Conservation (phyloP, 495 filamentous ascomycete species). For the Trichoderma virens region DNA sequence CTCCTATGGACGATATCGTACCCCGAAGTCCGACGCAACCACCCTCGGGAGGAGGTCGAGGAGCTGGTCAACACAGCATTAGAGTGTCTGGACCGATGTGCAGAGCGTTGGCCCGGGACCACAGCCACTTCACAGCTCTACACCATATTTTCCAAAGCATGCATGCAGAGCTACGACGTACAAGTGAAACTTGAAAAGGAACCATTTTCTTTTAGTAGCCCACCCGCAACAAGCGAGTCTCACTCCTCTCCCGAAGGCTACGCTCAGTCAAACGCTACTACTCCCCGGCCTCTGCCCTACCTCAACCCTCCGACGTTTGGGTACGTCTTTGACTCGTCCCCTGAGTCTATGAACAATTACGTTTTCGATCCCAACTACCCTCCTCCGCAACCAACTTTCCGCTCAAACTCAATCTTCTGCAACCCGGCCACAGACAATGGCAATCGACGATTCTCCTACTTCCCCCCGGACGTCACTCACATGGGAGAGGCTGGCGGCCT, state of each 20-base stretch:
- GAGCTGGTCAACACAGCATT: slow-evolving; percentile 60
- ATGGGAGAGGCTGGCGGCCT: slow-evolving; percentile 19
- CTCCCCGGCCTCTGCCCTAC: slow-evolving; percentile 5
- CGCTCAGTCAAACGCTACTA: slow-evolving; percentile 18
- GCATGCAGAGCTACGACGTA: slow-evolving; percentile 69
- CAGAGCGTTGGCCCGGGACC: slow-evolving; percentile 83
- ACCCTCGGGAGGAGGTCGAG: slow-evolving; percentile 64
- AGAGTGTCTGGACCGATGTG: slow-evolving; percentile 64
- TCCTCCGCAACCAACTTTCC: slow-evolving; percentile 36
- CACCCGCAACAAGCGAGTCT: slow-evolving; percentile 41
- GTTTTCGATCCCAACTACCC: slow-evolving; percentile 25
- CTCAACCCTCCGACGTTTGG: slow-evolving; percentile 42
- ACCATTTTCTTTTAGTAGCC: slow-evolving; percentile 30
- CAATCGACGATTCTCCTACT: slow-evolving; percentile 46
- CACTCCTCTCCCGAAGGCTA: slow-evolving; percentile 34
- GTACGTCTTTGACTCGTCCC: slow-evolving; percentile 39
- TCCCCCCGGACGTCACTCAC: slow-evolving; percentile 41
- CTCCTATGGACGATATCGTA: slow-evolving; percentile 85
- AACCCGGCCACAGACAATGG: slow-evolving; percentile 38
- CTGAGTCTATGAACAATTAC: slow-evolving; percentile 34
- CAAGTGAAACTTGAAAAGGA: slow-evolving; percentile 35
- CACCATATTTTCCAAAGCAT: slow-evolving; percentile 67
- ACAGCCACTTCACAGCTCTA: slow-evolving; percentile 77
- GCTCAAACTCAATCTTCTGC: slow-evolving; percentile 49
- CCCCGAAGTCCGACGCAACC: slow-evolving; percentile 63